Evolutionary conservation across 2,329 filamentous ascomycete genomes (phyloP), one percentile per base, ranked within the genome.

Genomic region (Chaetomiaceae sp.): DNA sequence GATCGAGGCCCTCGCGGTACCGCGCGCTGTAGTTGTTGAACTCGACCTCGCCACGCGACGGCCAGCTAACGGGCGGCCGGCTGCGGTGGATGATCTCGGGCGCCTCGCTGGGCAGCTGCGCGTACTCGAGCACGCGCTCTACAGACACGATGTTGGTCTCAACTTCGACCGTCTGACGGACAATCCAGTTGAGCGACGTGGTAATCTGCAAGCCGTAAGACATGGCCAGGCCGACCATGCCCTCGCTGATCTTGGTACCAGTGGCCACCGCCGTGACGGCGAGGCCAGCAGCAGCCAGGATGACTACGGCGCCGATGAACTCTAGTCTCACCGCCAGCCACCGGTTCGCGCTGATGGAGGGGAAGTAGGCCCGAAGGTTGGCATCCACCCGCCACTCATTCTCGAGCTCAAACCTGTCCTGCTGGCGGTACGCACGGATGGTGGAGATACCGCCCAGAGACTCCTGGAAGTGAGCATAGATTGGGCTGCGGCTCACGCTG

Each of bases 101-200:
- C 44, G 93, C 92, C 73, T 99, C 93, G 68, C 87, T 93, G 21
- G 92, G 91, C 56, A 99, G 78, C 44, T 81, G 79, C 51, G 92
- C 89, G 71, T 99, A 99, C 70, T 99, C 95, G 44, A 99, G 83
- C 42, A 99, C 91, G 64, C 93, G 87, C 77, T 99, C 93, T 33
- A 99, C 93, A 9, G 92, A 96, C 40, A 99, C 92, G 64, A 99
- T 99, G 70, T 99, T 99, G n/a, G 92, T 97, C 76, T 99, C 95
- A n/a, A 99, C 93, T 70, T 99, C 95, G 30, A 99, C 93, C 0
- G 91, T 96, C 71, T 99, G 93, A 53, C 95, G 84, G 45, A 99
- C 93, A 64, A 99, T 96, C 93, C 93, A 99, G 74, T 97, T 99
- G 63, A 99, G 79, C 31, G 91, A 96, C 60, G 92, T 88, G 1